Percentiles rank a stretch among this genome's conserved stretches.
Conservation (phyloP, 2,329 filamentous ascomycete genomes). For the Colletotrichum endophyticum region DNA sequence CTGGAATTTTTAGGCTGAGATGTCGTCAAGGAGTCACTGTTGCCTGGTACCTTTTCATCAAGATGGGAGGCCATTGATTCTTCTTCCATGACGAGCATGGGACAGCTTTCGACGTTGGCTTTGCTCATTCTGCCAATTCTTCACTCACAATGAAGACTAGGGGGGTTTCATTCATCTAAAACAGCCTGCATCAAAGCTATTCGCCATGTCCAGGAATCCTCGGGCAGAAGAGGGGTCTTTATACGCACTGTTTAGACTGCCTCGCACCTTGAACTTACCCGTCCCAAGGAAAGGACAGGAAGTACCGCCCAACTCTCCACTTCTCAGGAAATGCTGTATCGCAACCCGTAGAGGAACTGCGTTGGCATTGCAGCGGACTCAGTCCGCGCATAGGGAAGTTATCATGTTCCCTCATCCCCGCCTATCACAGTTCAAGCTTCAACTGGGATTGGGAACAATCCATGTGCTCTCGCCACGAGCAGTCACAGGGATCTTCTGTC, state of each 20-base stretch:
- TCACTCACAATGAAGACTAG: neutral
- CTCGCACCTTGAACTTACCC: neutral
- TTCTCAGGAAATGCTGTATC: neutral
- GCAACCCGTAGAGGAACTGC: neutral
- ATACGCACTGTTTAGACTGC: neutral
- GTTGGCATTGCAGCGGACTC: neutral
- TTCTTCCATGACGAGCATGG: neutral
- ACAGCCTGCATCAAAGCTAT: rapidly evolving
- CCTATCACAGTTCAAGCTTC: neutral
- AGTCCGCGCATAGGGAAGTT: neutral
- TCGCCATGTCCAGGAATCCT: neutral
- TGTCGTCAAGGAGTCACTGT: rapidly evolving
- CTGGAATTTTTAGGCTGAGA: rapidly evolving
- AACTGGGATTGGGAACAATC: neutral
- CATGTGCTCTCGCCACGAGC: neutral
- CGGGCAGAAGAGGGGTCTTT: neutral
- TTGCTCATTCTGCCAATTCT: neutral
- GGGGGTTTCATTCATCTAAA: neutral
- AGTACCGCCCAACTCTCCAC: neutral
- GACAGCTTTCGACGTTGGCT: rapidly evolving
- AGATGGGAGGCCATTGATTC: neutral
- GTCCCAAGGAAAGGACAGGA: neutral
- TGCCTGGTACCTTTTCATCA: neutral
- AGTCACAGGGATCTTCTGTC: neutral
- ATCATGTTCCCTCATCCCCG: neutral